Evolutionary conservation across 176 grass and related monocot species (phyloP).

Genomic region (Raddia guianensis): DNA sequence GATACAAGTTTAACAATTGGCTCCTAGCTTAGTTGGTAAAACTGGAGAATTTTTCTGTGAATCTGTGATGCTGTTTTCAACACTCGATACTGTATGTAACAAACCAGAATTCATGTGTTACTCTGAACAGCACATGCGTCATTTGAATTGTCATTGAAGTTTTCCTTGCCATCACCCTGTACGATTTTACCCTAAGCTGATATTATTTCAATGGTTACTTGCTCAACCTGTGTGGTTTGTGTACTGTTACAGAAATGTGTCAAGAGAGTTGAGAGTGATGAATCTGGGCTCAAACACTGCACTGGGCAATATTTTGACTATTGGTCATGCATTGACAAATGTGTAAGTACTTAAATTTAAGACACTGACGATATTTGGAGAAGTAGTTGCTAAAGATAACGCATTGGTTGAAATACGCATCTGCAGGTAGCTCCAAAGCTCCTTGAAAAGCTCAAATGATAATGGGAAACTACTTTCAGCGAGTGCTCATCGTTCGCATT

Average conservation of each 20-base stretch:
- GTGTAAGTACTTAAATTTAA: conserved; percentile 47
- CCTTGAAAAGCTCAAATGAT: conserved; percentile 57
- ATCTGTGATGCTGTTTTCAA: background rate
- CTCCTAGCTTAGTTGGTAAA: background rate
- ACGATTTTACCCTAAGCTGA: background rate
- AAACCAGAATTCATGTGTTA: background rate
- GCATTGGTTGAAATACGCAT: background rate
- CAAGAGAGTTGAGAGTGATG: conserved; percentile 59
- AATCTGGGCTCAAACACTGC: conserved; percentile 74
- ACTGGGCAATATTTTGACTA: conserved; percentile 81
- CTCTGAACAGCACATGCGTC: background rate
- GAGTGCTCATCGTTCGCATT: background rate
- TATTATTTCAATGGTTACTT: background rate
- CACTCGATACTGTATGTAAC: background rate
- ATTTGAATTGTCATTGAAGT: background rate
- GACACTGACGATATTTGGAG: background rate
- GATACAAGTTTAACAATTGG: background rate
- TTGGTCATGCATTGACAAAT: conserved; percentile 67
- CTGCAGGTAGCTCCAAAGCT: conserved; percentile 61
- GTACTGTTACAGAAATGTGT: conserved; percentile 54
- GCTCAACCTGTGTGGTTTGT: background rate
- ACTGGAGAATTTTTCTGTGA: background rate
- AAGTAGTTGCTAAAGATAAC: background rate
- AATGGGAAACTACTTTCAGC: background rate
- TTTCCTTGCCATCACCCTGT: background rate